phyloP scores from a whole-genome alignment of 495 filamentous ascomycete genomes.

The Hypoxylon subgilvum region DNA sequence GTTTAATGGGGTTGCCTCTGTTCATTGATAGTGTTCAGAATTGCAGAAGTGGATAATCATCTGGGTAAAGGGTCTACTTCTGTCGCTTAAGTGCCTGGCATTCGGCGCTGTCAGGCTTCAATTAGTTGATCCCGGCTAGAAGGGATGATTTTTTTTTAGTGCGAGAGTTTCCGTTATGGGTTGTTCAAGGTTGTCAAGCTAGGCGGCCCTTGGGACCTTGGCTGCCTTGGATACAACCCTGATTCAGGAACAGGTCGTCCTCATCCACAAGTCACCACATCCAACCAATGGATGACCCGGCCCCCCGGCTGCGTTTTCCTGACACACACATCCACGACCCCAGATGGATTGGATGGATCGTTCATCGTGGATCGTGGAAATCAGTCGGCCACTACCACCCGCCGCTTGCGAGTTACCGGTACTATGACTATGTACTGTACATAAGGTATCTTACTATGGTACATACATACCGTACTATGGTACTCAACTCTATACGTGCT shows the following conservation, averaged over 20 bases:
- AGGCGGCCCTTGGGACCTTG: not conserved
- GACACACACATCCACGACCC: slow-evolving; percentile 36
- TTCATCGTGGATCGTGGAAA: slow-evolving; percentile 8
- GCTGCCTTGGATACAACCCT: slow-evolving; percentile 14
- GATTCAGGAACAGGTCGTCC: slow-evolving; percentile 30
- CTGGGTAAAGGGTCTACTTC: slow-evolving; percentile 11
- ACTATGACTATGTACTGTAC: too few relatives aligned
- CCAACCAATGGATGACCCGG: slow-evolving; percentile 4
- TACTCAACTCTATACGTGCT: slow-evolving; percentile 16
- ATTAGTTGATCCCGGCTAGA: slow-evolving; percentile 10
- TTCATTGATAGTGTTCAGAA: slow-evolving; percentile 22
- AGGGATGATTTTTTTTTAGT: slow-evolving; percentile 5
- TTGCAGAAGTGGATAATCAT: slow-evolving; percentile 9
- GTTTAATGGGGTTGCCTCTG: slow-evolving; percentile 17
- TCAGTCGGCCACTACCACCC: slow-evolving; percentile 9
- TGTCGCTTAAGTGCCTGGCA: slow-evolving; percentile 4
- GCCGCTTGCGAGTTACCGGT: too few relatives aligned
- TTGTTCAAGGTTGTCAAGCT: slow-evolving; percentile 7
- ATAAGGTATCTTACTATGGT: too few relatives aligned
- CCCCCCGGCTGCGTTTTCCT: slow-evolving; percentile 10
- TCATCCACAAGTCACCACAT: slow-evolving; percentile 13
- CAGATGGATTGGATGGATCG: slow-evolving; percentile 30
- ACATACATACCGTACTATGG: too few relatives aligned
- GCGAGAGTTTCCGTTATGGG: slow-evolving; percentile 5
- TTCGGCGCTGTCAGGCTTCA: slow-evolving; percentile 6